These are phyloP conservation scores for Arctium lappa DNA, from an alignment of 129 eudicot genomes.

Conservation along the genomic window DNA sequence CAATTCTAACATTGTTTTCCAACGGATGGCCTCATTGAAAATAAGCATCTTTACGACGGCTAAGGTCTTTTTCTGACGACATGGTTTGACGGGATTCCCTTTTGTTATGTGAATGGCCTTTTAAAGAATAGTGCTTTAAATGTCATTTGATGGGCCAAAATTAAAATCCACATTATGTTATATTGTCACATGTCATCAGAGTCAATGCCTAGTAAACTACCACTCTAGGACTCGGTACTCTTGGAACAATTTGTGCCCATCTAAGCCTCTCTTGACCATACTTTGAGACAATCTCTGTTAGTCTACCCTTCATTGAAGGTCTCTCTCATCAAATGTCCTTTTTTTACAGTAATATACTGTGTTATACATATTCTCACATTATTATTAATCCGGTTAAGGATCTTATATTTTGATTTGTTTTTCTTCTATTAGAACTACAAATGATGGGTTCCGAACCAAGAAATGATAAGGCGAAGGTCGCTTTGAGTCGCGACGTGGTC, in stretches of 20 bases:
- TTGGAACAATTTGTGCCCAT: not conserved
- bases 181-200: not conserved
- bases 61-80: not conserved
- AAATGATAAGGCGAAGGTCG: not conserved
- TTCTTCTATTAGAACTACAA: not conserved
- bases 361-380: not conserved
- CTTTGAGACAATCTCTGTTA: not conserved
- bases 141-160: too few relatives aligned
- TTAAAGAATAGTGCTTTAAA: not conserved
- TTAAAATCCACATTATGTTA: not conserved
- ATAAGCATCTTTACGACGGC: not conserved
- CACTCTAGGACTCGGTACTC: too few relatives aligned
- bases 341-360: not conserved
- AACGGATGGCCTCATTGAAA: not conserved
- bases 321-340: not conserved
- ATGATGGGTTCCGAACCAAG: not conserved
- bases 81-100: not conserved
- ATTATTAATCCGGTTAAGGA: not conserved
- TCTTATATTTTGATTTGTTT: not conserved
- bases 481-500: not conserved
- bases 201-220: too few relatives aligned
- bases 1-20: not conserved
- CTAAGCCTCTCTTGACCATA: not conserved
- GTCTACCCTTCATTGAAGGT: not conserved
- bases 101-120: not conserved